Conservation (phyloP, 495 filamentous ascomycete genomes). For the Tuber brumale region DNA sequence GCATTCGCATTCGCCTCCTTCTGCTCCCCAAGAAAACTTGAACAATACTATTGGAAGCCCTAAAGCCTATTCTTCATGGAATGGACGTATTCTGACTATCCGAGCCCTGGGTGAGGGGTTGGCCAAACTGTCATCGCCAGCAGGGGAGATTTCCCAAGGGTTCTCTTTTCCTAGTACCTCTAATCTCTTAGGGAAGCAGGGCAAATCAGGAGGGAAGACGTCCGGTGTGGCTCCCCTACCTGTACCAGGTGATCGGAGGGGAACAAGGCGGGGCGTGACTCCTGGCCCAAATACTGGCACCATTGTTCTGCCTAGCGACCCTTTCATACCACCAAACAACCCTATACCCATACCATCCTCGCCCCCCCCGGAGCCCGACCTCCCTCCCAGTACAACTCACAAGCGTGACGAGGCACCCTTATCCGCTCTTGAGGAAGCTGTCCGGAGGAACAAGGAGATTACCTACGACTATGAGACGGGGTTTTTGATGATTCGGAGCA, state of each 20-base stretch:
- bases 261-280: slow-evolving; percentile 1
- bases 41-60: slow-evolving; percentile 15
- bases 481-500: slow-evolving; percentile 20
- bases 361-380: slow-evolving; percentile 9
- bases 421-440: slow-evolving; percentile 1
- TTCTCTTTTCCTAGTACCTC: slow-evolving; percentile 4
- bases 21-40: slow-evolving; percentile 29
- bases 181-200: slow-evolving; percentile 12
- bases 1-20: slow-evolving; percentile 9
- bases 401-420: not conserved
- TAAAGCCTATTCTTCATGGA: not conserved
- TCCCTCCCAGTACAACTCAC: not conserved
- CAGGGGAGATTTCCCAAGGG: slow-evolving; percentile 1
- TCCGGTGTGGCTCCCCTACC: slow-evolving; percentile 4
- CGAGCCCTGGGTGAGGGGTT: not conserved
- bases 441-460: slow-evolving; percentile 19
- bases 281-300: slow-evolving; percentile 26
- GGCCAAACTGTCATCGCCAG: not conserved
- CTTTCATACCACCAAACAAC: slow-evolving; percentile 11
- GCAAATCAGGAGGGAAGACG: slow-evolving; percentile 7
- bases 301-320: slow-evolving; percentile 19
- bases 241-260: not conserved
- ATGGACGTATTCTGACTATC: not conserved
- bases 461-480: slow-evolving; percentile 20
- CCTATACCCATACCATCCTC: slow-evolving; percentile 6